Percentiles rank a stretch among this genome's conserved stretches.
Evolutionary conservation across 73 alveolate genomes (phyloP).

Genomic region (Stentor roeselii): DNA sequence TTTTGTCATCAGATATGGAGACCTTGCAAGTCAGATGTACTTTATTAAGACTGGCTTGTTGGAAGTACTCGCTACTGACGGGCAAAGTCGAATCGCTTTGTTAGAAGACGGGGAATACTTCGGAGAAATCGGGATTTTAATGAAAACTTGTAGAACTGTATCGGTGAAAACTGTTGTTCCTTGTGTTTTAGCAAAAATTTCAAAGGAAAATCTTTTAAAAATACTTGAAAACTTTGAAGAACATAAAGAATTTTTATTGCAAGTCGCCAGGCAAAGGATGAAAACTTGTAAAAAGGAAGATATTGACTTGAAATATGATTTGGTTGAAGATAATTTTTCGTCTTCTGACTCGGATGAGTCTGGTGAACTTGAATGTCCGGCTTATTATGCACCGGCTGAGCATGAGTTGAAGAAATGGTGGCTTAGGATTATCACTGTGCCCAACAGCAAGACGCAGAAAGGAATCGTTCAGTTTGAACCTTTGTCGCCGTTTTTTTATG

Average conservation of each 20-base stretch:
- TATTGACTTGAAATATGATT: slow-evolving; percentile 28
- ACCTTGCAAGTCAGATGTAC: slow-evolving; percentile 47
- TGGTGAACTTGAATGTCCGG: background rate
- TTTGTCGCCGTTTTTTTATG: slow-evolving; percentile 3
- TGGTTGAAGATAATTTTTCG: background rate
- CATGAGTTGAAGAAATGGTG: background rate
- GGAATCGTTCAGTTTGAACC: background rate
- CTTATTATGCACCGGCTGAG: background rate
- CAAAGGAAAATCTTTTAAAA: slow-evolving; percentile 29
- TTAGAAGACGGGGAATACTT: slow-evolving; percentile 56
- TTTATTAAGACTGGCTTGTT: slow-evolving; percentile 53
- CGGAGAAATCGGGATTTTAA: slow-evolving; percentile 65
- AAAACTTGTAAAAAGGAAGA: slow-evolving; percentile 57
- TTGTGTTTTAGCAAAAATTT: slow-evolving; percentile 36
- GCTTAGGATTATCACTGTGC: background rate
- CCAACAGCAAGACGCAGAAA: background rate
- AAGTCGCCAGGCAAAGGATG: slow-evolving; percentile 54
- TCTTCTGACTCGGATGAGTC: slow-evolving; percentile 1
- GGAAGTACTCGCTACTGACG: slow-evolving; percentile 49
- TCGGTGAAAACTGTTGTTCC: slow-evolving; percentile 41
- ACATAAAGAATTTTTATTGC: slow-evolving; percentile 34
- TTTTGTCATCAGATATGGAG: slow-evolving; percentile 34
- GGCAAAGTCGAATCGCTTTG: slow-evolving; percentile 40
- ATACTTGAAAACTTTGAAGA: slow-evolving; percentile 41
- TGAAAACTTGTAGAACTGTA: slow-evolving; percentile 41